Conservation (phyloP, 805 yeast genomes). For the Zygosaccharomyces gambellarensis region DNA sequence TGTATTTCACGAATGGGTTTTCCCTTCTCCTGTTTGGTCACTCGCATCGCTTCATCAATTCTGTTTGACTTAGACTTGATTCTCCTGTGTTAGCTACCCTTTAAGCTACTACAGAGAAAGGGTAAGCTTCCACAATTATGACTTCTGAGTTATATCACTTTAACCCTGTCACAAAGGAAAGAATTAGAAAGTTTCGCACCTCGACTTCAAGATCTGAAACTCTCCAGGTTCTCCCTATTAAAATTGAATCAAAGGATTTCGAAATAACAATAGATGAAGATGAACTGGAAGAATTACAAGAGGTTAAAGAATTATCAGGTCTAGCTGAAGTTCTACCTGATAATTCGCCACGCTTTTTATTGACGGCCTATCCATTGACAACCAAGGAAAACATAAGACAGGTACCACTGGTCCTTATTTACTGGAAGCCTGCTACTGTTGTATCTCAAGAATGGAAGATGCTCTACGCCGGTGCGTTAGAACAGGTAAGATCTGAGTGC, state of each 20-base stretch:
- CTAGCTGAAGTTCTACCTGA: slow-evolving; percentile 76
- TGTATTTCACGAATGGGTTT: neutral
- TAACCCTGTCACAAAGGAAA: slow-evolving; percentile 53
- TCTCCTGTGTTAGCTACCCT: neutral
- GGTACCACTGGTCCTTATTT: slow-evolving; percentile 72
- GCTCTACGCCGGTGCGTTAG: slow-evolving; percentile 90
- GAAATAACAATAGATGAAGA: slow-evolving; percentile 31
- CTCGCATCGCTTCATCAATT: neutral
- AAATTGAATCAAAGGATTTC: slow-evolving; percentile 31
- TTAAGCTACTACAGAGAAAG: neutral
- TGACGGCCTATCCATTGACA: slow-evolving; percentile 71
- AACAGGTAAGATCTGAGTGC: slow-evolving; percentile 70
- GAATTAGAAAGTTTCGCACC: slow-evolving; percentile 67
- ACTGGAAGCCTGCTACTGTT: slow-evolving; percentile 85
- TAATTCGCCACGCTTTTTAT: slow-evolving; percentile 68
- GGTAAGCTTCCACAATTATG: neutral
- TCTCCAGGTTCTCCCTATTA: slow-evolving; percentile 54
- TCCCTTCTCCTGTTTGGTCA: neutral
- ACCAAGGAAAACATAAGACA: slow-evolving; percentile 66
- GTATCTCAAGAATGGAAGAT: slow-evolving; percentile 69
- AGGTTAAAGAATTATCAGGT: slow-evolving; percentile 47
- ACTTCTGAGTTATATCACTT: slow-evolving; percentile 53
- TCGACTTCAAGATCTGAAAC: slow-evolving; percentile 59
- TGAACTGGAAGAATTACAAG: slow-evolving; percentile 52
- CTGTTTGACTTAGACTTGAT: neutral